Conservation (phyloP, 768 basidiomycete genomes). For the Cytidiella melzeri region DNA sequence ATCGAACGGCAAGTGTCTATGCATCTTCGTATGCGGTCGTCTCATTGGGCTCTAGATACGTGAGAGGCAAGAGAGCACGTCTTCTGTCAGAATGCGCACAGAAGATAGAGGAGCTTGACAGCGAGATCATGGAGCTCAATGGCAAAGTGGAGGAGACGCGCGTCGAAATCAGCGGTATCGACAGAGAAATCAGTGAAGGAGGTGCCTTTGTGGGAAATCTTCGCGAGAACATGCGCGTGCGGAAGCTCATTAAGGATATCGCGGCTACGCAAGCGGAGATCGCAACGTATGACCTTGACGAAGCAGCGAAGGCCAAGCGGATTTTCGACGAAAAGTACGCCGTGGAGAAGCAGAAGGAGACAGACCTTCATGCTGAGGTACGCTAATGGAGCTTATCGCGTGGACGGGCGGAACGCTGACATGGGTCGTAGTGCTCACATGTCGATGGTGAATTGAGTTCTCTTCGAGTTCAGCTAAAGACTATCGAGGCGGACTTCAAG, state of each 20-base stretch:
- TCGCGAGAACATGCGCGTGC: conserved; percentile 78
- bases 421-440: conserved; percentile 60
- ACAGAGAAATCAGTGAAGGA: conserved; percentile 75
- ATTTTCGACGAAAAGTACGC: conserved; percentile 81
- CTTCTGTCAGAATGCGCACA: conserved; percentile 53
- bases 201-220: conserved; percentile 64
- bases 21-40: background rate
- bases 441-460: conserved; percentile 80
- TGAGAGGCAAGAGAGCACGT: conserved; percentile 58
- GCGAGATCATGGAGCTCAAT: conserved; percentile 36
- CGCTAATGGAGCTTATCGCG: conserved; percentile 14
- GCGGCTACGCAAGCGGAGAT: conserved; percentile 63
- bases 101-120: conserved; percentile 43
- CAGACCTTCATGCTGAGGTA: conserved; percentile 64
- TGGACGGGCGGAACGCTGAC: background rate
- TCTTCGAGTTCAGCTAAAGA: conserved; percentile 57
- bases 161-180: conserved; percentile 47
- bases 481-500: conserved; percentile 61
- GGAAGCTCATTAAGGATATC: conserved; percentile 64
- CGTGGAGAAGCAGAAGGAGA: conserved; percentile 65
- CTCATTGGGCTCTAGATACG: conserved; percentile 47
- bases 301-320: conserved; percentile 74
- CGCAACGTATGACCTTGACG: conserved; percentile 74
- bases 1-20: conserved; percentile 51
- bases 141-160: conserved; percentile 37